Evolutionary conservation across 805 yeast genomes (phyloP), one percentile per base, ranked within the genome.

Genomic region (Candida chauliodis): DNA sequence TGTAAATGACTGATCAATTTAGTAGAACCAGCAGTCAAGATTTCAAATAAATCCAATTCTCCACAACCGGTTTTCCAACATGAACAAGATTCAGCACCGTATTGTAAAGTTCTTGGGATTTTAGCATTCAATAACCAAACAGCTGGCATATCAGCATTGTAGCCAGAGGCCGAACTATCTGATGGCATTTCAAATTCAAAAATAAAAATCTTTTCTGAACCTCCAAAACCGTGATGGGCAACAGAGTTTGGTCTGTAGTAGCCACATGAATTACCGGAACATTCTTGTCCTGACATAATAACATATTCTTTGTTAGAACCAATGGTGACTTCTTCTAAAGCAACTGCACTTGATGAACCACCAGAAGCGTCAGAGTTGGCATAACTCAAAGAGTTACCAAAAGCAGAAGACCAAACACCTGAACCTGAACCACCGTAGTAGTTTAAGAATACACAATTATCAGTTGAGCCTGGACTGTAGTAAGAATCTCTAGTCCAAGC

Each of bases 11-110:
- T 71, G 53, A 84, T 81, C 62, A 90, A 70, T 61, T 81, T 79
- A 59, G 72, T 68, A 46, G 86, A 79, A 50, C 96, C 96, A 24
- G 84, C 50, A 45, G 79, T 69, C 51, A 93, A 76, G 51, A 91
- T 75, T 76, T 93, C 99, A 56, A 91, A 93, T 55, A 89, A 73
- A 68, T 93, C 99, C 55, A 93, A 73, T 74, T 93, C 99, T 71
- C 99, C 99, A 71, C 99, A 93, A 45, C 98, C 98, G 39, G 95
- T 75, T 38, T 76, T 54, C 99, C 99, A 93, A 77, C 99, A 93
- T 25, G 97, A 88, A 74, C 98, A 93, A 15, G 76, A 59, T 18
- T 81, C 60, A 44, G 71, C 70, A 62, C 97, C 97, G 68, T 93
- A 93, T 71, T 93, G 98, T 56, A 81, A 68, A 50, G 97, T 90